Conservation (phyloP, 2,329 filamentous ascomycete genomes). For the Fusarium domesticum region DNA sequence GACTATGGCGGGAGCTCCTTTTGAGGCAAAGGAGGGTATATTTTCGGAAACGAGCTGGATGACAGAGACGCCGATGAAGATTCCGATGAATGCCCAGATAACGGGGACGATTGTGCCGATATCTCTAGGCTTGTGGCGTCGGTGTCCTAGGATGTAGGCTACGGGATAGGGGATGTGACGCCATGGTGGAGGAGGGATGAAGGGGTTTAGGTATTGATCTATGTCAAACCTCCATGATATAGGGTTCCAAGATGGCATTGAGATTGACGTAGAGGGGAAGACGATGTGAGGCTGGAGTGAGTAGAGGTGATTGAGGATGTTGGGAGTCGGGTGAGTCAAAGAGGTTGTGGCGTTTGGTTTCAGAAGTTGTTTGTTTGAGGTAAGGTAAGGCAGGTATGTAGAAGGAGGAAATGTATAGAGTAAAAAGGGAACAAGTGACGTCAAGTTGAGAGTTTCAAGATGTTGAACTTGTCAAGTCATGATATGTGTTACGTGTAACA, state of each 20-base stretch:
- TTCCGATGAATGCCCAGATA: slow-evolving; percentile 63
- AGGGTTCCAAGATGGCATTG: slow-evolving; percentile 19
- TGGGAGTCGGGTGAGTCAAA: no score
- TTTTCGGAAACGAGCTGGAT: slow-evolving; percentile 56
- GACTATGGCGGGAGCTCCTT: slow-evolving; percentile 60
- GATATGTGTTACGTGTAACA: no score
- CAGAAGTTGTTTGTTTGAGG: no score
- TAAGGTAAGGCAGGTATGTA: no score
- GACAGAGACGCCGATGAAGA: slow-evolving; percentile 58
- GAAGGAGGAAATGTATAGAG: no score
- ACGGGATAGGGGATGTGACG: slow-evolving; percentile 61
- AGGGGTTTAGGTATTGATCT: slow-evolving; percentile 70
- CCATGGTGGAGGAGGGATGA: slow-evolving; percentile 64
- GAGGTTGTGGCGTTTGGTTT: no score
- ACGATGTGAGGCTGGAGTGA: slow-evolving; percentile 1
- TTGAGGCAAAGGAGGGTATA: slow-evolving; percentile 51
- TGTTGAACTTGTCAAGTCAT: no score
- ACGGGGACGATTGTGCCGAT: slow-evolving; percentile 58
- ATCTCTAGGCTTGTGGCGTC: slow-evolving; percentile 37
- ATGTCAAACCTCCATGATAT: slow-evolving; percentile 63
- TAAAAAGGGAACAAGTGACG: no score
- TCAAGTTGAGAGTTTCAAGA: no score
- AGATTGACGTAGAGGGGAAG: background rate
- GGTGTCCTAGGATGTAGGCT: slow-evolving; percentile 66
- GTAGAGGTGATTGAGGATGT: slow-evolving; percentile 6